Evolutionary conservation across 768 basidiomycete genomes (phyloP), one percentile per base, ranked within the genome.

Genomic region (Leccinellum rugosiceps): DNA sequence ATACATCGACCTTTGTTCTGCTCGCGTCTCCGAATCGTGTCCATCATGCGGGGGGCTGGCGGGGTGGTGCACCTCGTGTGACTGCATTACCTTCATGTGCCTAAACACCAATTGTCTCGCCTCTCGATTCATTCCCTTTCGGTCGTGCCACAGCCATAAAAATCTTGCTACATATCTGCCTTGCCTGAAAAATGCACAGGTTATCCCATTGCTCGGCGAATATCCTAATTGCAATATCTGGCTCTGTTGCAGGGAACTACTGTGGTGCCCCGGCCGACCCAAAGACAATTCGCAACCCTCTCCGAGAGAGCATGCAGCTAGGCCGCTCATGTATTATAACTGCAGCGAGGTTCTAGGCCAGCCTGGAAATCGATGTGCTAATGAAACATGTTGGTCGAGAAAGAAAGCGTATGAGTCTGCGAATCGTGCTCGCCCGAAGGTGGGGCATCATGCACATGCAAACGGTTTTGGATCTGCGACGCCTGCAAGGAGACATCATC

Each of bases 401-500:
- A 25, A 25, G 25, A 4, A 4, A 25, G 25, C 4, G 25, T 2
- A 25, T 25, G 25, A 25, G 25, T 25, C 26, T 68, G 67, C 46
- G 21, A 43, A 21, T 52, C 57, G 26, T 69, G 67, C 31, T 55
- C 61, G 25, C 25, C 25, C 25, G 55, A 23, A 15, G 65, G 57
- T 1, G 67, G 68, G 11, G 54, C 67, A 43, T 56, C 57, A 56
- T 68, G 67, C 46, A 43, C 46, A 3, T 68, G 68, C 59, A 53
- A 59, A 32, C 52, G 51, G 30, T 56, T 50, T 46, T 65, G 68
- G 67, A 45, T 59, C 9, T 68, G 67, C 52, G 66, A 69, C 31
- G 59, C 64, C 48, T 69, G 67, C 57, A 52, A 50, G 3, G 52
- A 52, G 28, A 25, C 25, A 25, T 14, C 58, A 6, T 45, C 19